Conservation (phyloP, 306 rosid genomes). For the Rosa chinensis region DNA sequence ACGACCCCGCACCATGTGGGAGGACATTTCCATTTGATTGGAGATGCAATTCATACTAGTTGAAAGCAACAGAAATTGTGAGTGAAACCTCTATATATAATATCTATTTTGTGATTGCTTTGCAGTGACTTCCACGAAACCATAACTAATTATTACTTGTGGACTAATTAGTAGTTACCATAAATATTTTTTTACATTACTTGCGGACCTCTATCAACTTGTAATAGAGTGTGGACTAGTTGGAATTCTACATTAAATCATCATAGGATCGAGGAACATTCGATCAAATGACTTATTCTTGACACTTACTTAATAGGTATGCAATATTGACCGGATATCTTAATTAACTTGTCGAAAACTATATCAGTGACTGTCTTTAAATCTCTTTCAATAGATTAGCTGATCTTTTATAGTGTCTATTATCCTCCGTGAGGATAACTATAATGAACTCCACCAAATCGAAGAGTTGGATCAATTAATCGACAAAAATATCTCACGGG, state of each 20-base stretch:
- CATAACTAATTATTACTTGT: not conserved
- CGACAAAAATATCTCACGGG: not conserved
- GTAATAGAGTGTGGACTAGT: not conserved
- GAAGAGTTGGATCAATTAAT: not conserved
- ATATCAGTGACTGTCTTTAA: too few species aligned
- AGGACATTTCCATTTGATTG: not conserved
- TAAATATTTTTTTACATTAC: not conserved
- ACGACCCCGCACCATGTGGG: slow-evolving; percentile 17
- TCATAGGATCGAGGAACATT: not conserved
- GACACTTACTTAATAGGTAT: too few species aligned
- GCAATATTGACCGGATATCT: too few species aligned
- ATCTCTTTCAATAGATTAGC: too few species aligned
- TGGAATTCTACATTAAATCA: not conserved
- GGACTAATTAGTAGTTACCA: not conserved
- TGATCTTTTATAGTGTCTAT: too few species aligned
- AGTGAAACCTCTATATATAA: not conserved
- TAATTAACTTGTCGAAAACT: too few species aligned
- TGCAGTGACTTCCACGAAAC: slow-evolving; percentile 7
- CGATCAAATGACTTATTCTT: too few species aligned
- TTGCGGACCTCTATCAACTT: not conserved
- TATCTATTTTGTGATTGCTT: not conserved
- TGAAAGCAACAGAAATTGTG: not conserved
- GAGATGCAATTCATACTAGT: not conserved
- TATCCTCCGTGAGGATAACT: not conserved
- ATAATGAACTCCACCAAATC: too few species aligned